These are phyloP conservation scores for Cercospora janseana DNA, from an alignment of 2,329 filamentous ascomycete genomes.

Conservation along the genomic window DNA sequence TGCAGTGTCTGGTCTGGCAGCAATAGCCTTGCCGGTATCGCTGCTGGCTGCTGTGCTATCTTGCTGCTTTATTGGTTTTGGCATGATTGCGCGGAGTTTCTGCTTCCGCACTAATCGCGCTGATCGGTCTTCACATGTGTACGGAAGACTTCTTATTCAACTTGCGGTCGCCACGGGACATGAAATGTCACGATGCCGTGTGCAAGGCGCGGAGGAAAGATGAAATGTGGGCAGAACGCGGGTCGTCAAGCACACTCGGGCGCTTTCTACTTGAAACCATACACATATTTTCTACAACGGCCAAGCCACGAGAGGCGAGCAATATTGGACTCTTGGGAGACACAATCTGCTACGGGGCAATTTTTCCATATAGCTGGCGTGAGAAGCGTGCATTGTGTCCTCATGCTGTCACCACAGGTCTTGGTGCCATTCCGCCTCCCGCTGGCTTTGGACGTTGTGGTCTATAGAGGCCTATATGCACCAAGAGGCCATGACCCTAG, in stretches of 20 bases:
- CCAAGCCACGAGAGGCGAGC: neutral
- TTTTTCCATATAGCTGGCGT: neutral
- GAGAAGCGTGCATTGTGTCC: slow-evolving; percentile 8
- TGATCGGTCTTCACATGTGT: no score
- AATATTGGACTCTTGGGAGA: neutral
- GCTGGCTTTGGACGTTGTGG: neutral
- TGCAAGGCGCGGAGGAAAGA: neutral
- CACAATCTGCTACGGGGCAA: neutral
- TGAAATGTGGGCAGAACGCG: neutral
- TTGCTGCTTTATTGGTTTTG: neutral
- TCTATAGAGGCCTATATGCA: no score
- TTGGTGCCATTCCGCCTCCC: neutral
- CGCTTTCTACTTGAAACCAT: slow-evolving; percentile 10
- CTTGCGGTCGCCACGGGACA: no score
- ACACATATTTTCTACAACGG: neutral
- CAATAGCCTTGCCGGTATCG: neutral
- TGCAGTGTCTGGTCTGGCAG: neutral
- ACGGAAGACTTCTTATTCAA: no score
- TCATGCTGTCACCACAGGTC: slow-evolving; percentile 9
- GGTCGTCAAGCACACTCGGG: neutral
- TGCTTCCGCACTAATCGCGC: neutral
- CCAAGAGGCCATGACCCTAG: no score
- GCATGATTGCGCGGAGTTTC: neutral
- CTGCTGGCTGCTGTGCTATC: neutral
- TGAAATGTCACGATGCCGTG: no score